Conservation (phyloP, 495 filamentous ascomycete species). For the Clavariopsis aquatica region DNA sequence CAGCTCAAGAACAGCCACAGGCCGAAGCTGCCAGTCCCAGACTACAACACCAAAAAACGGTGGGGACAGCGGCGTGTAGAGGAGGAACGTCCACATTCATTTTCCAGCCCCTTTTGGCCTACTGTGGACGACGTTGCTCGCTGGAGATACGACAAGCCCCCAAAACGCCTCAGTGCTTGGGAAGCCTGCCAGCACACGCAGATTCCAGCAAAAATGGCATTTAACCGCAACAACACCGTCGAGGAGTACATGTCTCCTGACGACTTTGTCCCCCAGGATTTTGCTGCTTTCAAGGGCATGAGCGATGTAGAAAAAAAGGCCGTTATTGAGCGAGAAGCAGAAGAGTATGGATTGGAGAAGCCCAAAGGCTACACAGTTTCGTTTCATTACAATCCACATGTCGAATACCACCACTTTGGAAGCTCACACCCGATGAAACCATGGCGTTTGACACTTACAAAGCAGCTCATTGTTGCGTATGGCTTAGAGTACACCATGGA, state of each 20-base stretch:
- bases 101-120: constrained; percentile 6
- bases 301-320: constrained; percentile 62
- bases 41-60: background rate
- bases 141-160: constrained; percentile 4
- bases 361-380: constrained; percentile 81
- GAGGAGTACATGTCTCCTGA: constrained; percentile 57
- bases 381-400: constrained; percentile 92
- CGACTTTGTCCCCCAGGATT: constrained; percentile 14
- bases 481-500: constrained; percentile 97
- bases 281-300: constrained; percentile 42
- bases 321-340: constrained; percentile 62
- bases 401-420: constrained; percentile 95
- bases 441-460: constrained; percentile 93
- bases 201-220: background rate
- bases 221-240: constrained; percentile 53
- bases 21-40: background rate
- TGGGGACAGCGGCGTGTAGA: background rate
- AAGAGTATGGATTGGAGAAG: constrained; percentile 70
- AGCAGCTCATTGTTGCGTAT: constrained; percentile 88
- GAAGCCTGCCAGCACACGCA: background rate
- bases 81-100: background rate
- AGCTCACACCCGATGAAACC: constrained; percentile 97
- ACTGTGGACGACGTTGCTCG: constrained; percentile 4
- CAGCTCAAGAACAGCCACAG: background rate
- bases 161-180: constrained; percentile 1